Evolutionary conservation across 2,329 filamentous ascomycete genomes (phyloP), one percentile per base, ranked within the genome.

Genomic region (Apiospora phragmitis): DNA sequence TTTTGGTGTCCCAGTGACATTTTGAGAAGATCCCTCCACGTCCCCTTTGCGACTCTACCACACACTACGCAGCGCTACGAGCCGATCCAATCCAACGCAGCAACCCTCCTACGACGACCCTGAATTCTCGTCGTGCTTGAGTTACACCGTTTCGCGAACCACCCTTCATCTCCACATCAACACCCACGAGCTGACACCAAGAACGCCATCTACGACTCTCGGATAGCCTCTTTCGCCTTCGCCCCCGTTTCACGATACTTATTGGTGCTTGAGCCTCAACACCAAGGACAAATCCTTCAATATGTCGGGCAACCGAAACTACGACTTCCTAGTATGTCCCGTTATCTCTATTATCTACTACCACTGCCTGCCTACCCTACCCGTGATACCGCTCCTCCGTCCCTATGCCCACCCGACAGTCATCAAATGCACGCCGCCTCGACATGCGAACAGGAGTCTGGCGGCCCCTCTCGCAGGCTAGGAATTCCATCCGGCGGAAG

Each of bases 281-380:
- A 62, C 55, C 32, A 24, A 38, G 24, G 21, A 62, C 55, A 62
- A 62, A 62, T 62, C 55, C 55, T 62, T 62, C 83, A 87, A 80
- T 78, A 99, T 99, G 96, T 95, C 96, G 79, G 94, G 93, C 83
- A 97, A 95, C 88, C 91, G 96, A 84, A 99, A 99, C 88, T 99
- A 99, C 85, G 96, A 99, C 84, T 98, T 98, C 84, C 89, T 99
- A 85, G 95, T 98, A 91, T 80, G 91, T 84, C 65, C 55, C n/a
- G 55, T 62, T 38, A 62, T 62, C 55, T 62, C 55, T 38, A 14
- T 62, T 62, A 21, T 62, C 55, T 74, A 71, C 70, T 75, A 71
- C 29, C 65, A 29, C 26, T 45, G 12, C 41, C 26, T 45, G 12
- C 41, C 65, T 45, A 18, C 65, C 65, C 65, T 67, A 42, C n/a